phyloP scores from a whole-genome alignment of 2,329 filamentous ascomycete genomes.

The Coniella vitis region DNA sequence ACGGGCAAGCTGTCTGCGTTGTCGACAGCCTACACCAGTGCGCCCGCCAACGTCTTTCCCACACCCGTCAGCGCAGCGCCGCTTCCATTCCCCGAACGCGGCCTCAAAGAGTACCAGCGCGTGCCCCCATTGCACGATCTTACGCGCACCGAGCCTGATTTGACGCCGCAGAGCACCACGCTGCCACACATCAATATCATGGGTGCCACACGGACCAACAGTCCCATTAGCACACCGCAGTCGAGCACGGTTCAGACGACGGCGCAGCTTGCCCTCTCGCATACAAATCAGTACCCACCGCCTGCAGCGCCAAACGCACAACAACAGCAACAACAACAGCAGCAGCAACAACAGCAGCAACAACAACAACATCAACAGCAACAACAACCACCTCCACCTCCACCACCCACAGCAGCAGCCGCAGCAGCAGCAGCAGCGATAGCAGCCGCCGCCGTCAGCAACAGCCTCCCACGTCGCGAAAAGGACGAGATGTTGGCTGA shows the following conservation, averaged over 20 bases:
- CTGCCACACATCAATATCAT: constrained; percentile 53
- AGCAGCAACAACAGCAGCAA: no score
- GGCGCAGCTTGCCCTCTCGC: constrained; percentile 53
- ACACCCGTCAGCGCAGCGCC: constrained; percentile 54
- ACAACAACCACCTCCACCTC: not conserved
- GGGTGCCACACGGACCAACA: constrained; percentile 43
- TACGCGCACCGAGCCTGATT: constrained; percentile 48
- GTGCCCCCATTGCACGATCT: constrained; percentile 56
- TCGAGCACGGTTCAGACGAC: constrained; percentile 41
- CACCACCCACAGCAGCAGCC: no score
- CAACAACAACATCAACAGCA: not conserved
- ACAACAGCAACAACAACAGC: not conserved
- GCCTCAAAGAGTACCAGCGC: constrained; percentile 51
- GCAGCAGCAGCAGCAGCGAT: no score
- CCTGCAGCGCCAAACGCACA: not conserved
- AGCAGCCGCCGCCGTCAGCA: not conserved
- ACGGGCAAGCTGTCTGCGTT: constrained; percentile 52
- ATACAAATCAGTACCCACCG: constrained; percentile 39
- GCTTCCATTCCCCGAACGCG: constrained; percentile 38
- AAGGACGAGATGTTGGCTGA: constrained; percentile 87
- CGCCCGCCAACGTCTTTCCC: constrained; percentile 48
- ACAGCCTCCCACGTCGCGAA: constrained; percentile 47
- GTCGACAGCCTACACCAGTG: constrained; percentile 38
- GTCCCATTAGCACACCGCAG: constrained; percentile 34
- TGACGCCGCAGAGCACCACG: constrained; percentile 41